Percentiles rank a stretch among this genome's conserved stretches.
These are phyloP conservation scores for Candida vaughaniae DNA, from an alignment of 805 yeast species.

Conservation along the genomic window DNA sequence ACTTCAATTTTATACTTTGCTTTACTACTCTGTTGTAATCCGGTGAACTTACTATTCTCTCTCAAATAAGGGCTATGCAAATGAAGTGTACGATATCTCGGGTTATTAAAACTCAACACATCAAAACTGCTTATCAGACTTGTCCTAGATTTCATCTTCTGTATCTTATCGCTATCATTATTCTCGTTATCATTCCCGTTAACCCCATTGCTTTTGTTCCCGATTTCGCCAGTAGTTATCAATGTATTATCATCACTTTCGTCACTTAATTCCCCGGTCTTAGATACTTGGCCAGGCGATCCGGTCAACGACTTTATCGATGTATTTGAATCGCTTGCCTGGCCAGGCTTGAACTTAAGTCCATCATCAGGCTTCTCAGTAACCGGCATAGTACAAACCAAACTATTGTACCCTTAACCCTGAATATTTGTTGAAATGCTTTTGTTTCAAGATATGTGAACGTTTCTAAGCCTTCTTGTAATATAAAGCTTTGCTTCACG, in stretches of 20 bases:
- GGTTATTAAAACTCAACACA: conserved; percentile 7
- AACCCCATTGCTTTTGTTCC: too few relatives aligned
- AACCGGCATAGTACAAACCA: conserved; percentile 10
- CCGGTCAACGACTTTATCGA: neutral
- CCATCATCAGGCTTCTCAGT: conserved; percentile 8
- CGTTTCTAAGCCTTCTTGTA: too few relatives aligned
- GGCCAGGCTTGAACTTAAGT: conserved; percentile 5
- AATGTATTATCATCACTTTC: too few relatives aligned
- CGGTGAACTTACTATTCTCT: conserved; percentile 62
- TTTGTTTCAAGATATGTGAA: too few relatives aligned
- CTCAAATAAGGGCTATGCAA: conserved; percentile 48
- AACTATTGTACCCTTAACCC: too few relatives aligned
- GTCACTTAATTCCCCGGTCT: too few relatives aligned
- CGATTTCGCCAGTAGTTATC: too few relatives aligned
- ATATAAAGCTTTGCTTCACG: too few relatives aligned
- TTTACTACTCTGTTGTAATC: conserved; percentile 69
- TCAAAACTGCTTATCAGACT: conserved; percentile 1
- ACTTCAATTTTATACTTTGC: conserved; percentile 66
- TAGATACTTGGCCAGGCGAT: too few relatives aligned
- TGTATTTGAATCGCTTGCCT: too few relatives aligned
- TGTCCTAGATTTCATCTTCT: neutral
- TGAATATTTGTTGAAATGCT: too few relatives aligned
- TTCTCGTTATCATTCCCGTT: neutral
- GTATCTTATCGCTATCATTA: too few relatives aligned
- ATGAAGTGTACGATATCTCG: conserved; percentile 16